Evolutionary conservation across 176 grass and related monocot genomes (phyloP), one percentile per base, ranked within the genome.

Genomic region (Typha latifolia): DNA sequence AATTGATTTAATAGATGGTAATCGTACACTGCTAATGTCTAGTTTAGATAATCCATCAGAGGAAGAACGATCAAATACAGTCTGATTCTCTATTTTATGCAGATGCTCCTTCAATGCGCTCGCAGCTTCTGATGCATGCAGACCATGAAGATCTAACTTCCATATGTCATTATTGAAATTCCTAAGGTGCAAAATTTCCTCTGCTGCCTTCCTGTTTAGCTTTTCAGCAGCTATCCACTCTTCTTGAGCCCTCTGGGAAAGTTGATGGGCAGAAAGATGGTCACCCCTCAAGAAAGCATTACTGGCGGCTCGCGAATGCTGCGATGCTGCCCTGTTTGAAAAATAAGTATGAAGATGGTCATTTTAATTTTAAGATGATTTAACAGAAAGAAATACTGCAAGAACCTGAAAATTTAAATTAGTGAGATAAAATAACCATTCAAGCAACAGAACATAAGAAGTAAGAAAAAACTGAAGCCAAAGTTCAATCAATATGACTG

Each of bases 81-180:
- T 37, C 63, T 81, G 77, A 57, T 72, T 81, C 49, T 91, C 88
- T 67, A 97, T 70, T 63, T 70, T 80, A 55, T 71, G 65, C 34
- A 97, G 73, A 80, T 75, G 88, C 66, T 73, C 71, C 78, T 84
- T 75, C 32, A 97, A 66, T 50, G 72, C 76, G 21, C 18, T 43
- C n/a, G 87, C 78, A 64, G 93, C 85, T 80, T 97, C 88, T 71
- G 78, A 78, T 72, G 93, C 93, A 80, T 97, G 93, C 5, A 97
- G 75, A 52, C 93, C 88, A 67, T 97, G 93, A 49, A 97, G 78
- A 72, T 97, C 88, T 24, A 92, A 65, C 56, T 89, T 87, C 76
- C 80, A 92, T 13, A 82, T 69, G 51, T 84, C 76, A 64, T 89
- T 92, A 32, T 66, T 82, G 29, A 48, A 74, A 79, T 97, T 97